Conservation (phyloP, 2,329 filamentous ascomycete genomes). For the Ampelomyces quisqualis region DNA sequence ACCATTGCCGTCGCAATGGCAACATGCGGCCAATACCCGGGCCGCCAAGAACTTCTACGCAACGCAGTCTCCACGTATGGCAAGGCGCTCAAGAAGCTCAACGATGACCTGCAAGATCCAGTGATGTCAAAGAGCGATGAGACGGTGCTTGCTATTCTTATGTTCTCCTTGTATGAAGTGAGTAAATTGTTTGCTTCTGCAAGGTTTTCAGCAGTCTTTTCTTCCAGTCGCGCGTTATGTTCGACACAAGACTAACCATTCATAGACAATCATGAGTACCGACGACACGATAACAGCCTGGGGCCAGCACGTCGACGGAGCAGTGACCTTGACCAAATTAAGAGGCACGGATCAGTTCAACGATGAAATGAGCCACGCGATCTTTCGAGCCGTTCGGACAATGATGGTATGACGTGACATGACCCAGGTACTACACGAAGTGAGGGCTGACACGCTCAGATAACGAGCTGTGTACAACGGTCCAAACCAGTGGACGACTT, state of each 20-base stretch:
- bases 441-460: slow-evolving; percentile 21
- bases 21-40: slow-evolving; percentile 43
- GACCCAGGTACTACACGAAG: neutral
- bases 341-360: slow-evolving; percentile 44
- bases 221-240: slow-evolving; percentile 5
- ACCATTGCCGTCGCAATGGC: slow-evolving; percentile 44
- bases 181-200: slow-evolving; percentile 22
- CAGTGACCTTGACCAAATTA: slow-evolving; percentile 43
- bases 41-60: slow-evolving; percentile 32
- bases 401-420: slow-evolving; percentile 48
- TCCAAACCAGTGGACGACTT: slow-evolving; percentile 44
- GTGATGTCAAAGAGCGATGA: slow-evolving; percentile 41
- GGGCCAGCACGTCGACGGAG: slow-evolving; percentile 46
- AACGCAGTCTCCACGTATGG: slow-evolving; percentile 43
- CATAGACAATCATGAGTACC: slow-evolving; percentile 43
- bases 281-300: slow-evolving; percentile 42
- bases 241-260: slow-evolving; percentile 15
- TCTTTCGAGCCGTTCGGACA: slow-evolving; percentile 45
- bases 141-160: slow-evolving; percentile 42
- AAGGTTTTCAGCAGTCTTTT: slow-evolving; percentile 18
- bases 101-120: slow-evolving; percentile 41
- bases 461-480: slow-evolving; percentile 44
- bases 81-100: slow-evolving; percentile 41
- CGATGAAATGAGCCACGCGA: slow-evolving; percentile 38
- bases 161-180: slow-evolving; percentile 48